Base-by-base conservation (phyloP, 1,139 yeast genomes). In the Eremothecium coryli region DNA sequence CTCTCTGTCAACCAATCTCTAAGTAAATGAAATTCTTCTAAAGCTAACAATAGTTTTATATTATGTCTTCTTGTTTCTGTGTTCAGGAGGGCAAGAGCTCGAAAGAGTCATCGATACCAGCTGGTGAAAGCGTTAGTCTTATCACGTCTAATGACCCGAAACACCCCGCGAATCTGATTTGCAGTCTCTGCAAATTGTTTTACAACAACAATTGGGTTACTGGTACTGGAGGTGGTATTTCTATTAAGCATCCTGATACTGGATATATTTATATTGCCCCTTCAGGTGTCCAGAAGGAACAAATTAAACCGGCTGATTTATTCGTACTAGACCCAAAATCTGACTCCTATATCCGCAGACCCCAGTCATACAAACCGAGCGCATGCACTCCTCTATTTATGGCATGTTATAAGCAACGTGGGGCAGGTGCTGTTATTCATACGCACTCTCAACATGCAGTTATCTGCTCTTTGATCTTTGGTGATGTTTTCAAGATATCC, bases 161-260 rank as follows among this genome's bases (percentile, higher is more conserved):
- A 29, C 94, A 85, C 53, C 95, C 95, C 0, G 94, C 95, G 4
- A 80, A 81, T 49, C 62, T 82, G 48, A 82, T 88, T 43, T 85
- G 95, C 54, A 84, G 81, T 44, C 66, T 88, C 25, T 86, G 96
- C 56, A 66, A 73, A 33, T 62, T 73, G 18, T 84, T 88, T 54
- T 88, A 82, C 55, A 69, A 73, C 49, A 79, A 80, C 52, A 80
- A 82, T 38, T 86, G 96, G 95, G 93, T 85, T 43, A 81, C 95
- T 0, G 97, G 96, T 4, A 88, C 97, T 1, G 96, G 95, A 2
- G 97, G 97, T 17, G 96, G 96, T 3, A 79, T 88, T 49, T 81
- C 94, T 24, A 80, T 88, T 35, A 66, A 81, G 42, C 75, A 79
- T 34, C 70, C 64, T 18, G 67, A 66, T 4, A 52, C 58, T 3